Base-by-base conservation (phyloP, 495 filamentous ascomycete species). In the Trichoderma reesei region DNA sequence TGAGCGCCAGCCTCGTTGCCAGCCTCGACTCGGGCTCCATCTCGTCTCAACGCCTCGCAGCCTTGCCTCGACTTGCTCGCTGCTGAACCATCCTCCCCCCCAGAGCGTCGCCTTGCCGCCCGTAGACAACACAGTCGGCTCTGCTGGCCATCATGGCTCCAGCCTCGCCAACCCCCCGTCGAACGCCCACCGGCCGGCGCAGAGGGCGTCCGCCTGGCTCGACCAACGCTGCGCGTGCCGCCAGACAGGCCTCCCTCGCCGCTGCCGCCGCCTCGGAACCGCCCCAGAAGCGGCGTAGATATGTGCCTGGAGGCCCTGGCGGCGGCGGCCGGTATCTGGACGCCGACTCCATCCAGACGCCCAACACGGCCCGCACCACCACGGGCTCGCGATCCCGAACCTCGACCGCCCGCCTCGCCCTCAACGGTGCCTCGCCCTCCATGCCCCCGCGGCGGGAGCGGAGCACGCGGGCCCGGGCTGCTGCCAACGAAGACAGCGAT, bases 301-400 rank as follows among this genome's bases (percentile, higher is more conserved):
- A 92, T 71, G 80, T 91, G 39, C 89, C 90, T 48, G 89, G 88
- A 64, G 90, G 89, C 34, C 86, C 88, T 41, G 88, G 89, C n/a
- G 90, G 89, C 64, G 87, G 89, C 64, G 88, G 89, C 33, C 78
- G 90, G 66, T 92, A 89, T 68, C 78, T 90, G 37, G 88, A 92
- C 56, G 78, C 82, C 20, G 82, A 86, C 63, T 80, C 82, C 63
- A 75, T 76, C 66, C 81, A 86, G 41, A 75, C 77, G 39, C 80
- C 80, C 10, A 78, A 72, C 56, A 65, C 69, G 38, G 65, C 67
- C 11, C 41, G 68, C 16, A 63, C 73, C 13, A 70, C 72, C 36
- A 76, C 74, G 20, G 70, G 66, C 10, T 33, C 74, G 38, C 73
- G 77, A 56, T 67, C 75, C 18, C 71, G 77, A 48, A 66, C 69